Base-by-base conservation (phyloP, 2,329 filamentous ascomycete genomes). In the Hymenoscyphus fraxineus region DNA sequence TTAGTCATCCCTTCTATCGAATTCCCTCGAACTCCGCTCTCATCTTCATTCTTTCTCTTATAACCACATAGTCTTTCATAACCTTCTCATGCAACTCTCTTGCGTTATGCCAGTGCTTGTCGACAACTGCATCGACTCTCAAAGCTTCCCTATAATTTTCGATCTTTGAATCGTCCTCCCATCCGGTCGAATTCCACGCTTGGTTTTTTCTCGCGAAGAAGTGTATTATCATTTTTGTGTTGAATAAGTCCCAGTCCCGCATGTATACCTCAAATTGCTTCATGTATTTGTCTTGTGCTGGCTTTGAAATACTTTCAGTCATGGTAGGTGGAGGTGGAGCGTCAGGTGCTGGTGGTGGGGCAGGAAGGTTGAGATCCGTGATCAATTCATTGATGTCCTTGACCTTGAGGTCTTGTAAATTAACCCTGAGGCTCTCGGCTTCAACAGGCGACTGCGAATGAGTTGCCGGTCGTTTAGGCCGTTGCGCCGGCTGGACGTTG, bases 41-140 rank as follows among this genome's bases (percentile, higher is more conserved):
- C 13, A 76, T 75, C 68, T 74, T 76, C 59, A 83, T 77, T 66
- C 77, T 72, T 65, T 81, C 79, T 71, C 77, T 77, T 57, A 80
- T 71, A 57, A 76, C 80, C 75, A 83, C 78, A 71, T 87, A 90
- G 68, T 85, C 82, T 68, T 81, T 79, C 64, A 92, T 77, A 10
- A 82, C 82, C 64, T 80, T 75, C 64, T 84, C 81, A 72, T 93
- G 89, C 65, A 81, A 81, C 55, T 85, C 82, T 66, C 83, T 85
- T 7, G 85, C 85, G 9, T 81, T 75, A 38, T 77, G 77, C 88
- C 89, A 92, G 63, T 83, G 81, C 71, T 80, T 80, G 63, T 87
- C 80, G 5, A 91, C 84, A 58, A 80, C 78, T 67, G 86, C 82
- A 72, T 93, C 90, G 75, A 91, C 85, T 68, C 84, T 82, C 63